Evolutionary conservation across 768 basidiomycete genomes (phyloP).

Genomic region (Suillus bovinus): DNA sequence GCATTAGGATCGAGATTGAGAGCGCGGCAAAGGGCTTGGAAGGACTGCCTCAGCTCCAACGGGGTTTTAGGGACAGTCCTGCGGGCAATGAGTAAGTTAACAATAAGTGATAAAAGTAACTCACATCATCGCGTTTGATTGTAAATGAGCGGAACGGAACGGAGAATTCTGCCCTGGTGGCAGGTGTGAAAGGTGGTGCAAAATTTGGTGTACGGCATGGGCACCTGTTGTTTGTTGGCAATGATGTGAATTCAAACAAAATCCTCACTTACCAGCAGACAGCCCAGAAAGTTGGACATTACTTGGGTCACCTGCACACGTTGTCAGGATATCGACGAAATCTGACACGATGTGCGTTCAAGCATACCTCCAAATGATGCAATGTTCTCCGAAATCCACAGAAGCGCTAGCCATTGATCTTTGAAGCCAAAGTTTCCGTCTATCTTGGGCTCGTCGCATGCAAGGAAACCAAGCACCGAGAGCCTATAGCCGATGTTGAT

Average conservation of each 20-base stretch:
- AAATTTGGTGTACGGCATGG: constrained; percentile 73
- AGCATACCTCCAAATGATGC: constrained; percentile 63
- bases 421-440: constrained; percentile 83
- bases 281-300: constrained; percentile 66
- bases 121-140: constrained; percentile 76
- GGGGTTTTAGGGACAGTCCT: constrained; percentile 62
- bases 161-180: constrained; percentile 58
- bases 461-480: constrained; percentile 77
- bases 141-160: constrained; percentile 63
- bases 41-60: constrained; percentile 58
- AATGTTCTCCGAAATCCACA: constrained; percentile 73
- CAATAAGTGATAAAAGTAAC: constrained; percentile 19
- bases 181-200: constrained; percentile 68
- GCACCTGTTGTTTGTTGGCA: constrained; percentile 43
- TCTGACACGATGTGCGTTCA: background rate
- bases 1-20: constrained; percentile 55
- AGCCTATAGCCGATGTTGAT: constrained; percentile 79
- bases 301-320: constrained; percentile 50
- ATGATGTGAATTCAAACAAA: background rate
- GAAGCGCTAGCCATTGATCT: constrained; percentile 78
- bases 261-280: constrained; percentile 56
- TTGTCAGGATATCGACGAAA: constrained; percentile 1
- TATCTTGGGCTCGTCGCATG: constrained; percentile 58
- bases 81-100: constrained; percentile 9
- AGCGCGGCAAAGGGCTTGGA: constrained; percentile 57